phyloP scores from a whole-genome alignment of 192 early-diverging fungal genomes.

The Bifiguratus adelaidae region DNA sequence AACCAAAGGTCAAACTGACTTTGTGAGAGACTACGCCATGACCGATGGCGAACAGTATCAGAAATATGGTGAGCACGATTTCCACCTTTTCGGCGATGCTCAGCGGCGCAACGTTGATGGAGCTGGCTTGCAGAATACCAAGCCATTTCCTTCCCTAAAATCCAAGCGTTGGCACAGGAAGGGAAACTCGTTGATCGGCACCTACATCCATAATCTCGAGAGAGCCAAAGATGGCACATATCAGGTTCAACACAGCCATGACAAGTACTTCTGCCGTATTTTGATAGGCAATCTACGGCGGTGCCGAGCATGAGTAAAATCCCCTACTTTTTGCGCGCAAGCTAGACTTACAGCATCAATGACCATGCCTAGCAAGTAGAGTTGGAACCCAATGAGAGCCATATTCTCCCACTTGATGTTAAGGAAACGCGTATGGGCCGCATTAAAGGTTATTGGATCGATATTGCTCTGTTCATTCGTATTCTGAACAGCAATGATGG shows the following conservation, averaged over 20 bases:
- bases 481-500: constrained; percentile 16
- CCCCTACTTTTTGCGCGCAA: too few relatives aligned
- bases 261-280: constrained; percentile 23
- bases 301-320: too few relatives aligned
- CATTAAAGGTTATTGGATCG: not conserved
- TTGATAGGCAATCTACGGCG: constrained; percentile 17
- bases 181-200: too few relatives aligned
- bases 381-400: constrained; percentile 21
- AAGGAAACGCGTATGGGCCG: constrained; percentile 3
- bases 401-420: constrained; percentile 31
- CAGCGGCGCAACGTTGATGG: constrained; percentile 1
- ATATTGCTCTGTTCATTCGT: not conserved
- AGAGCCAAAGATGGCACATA: constrained; percentile 21
- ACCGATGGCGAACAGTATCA: constrained; percentile 12
- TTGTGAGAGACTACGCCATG: constrained; percentile 12
- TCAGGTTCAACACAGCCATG: constrained; percentile 14
- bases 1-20: constrained; percentile 27
- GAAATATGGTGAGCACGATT: constrained; percentile 13
- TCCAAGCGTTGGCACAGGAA: too few relatives aligned
- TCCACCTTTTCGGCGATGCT: constrained; percentile 16
- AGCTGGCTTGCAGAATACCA: not conserved
- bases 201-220: constrained; percentile 22
- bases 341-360: constrained; percentile 21
- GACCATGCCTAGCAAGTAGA: constrained; percentile 23
- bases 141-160: constrained; percentile 17